phyloP scores from a whole-genome alignment of 148 eudicot genomes.

The Camellia sinensis region DNA sequence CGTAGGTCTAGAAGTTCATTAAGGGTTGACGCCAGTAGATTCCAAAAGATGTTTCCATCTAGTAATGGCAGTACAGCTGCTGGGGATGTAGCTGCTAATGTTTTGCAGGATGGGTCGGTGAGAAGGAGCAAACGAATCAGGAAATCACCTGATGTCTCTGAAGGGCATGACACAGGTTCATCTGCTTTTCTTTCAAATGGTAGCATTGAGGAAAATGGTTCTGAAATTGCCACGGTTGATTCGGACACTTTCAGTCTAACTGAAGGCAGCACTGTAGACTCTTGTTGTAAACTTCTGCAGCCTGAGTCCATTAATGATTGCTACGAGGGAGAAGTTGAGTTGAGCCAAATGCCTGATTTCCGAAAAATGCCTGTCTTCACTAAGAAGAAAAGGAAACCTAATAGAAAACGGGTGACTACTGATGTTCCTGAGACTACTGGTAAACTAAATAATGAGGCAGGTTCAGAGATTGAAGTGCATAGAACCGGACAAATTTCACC shows the following conservation, averaged over 20 bases:
- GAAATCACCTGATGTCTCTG: slow-evolving; percentile 52
- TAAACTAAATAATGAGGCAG: slow-evolving; percentile 32
- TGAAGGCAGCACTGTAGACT: slow-evolving; percentile 64
- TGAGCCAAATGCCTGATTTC: slow-evolving; percentile 61
- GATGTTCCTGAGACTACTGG: slow-evolving; percentile 37
- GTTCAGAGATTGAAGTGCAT: slow-evolving; percentile 25
- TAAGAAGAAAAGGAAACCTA: slow-evolving; percentile 83
- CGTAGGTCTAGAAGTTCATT: slow-evolving; percentile 62
- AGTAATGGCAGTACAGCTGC: slow-evolving; percentile 25
- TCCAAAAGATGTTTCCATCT: slow-evolving; percentile 35
- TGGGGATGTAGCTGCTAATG: slow-evolving; percentile 37
- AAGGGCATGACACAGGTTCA: slow-evolving; percentile 37
- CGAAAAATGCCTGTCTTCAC: slow-evolving; percentile 41
- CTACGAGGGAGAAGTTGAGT: slow-evolving; percentile 48
- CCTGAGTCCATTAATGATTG: slow-evolving; percentile 34
- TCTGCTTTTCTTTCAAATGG: slow-evolving; percentile 53
- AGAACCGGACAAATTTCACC: slow-evolving; percentile 24
- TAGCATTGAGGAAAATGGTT: slow-evolving; percentile 55
- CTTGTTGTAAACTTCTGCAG: slow-evolving; percentile 42
- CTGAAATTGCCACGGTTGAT: slow-evolving; percentile 57
- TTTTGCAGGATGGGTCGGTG: slow-evolving; percentile 42
- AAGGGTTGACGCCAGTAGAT: slow-evolving; percentile 35
- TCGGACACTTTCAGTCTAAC: slow-evolving; percentile 55
- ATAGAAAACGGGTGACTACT: slow-evolving; percentile 53
- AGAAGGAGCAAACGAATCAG: slow-evolving; percentile 62